Base-by-base conservation (phyloP, 768 basidiomycete genomes). In the Gautieria morchelliformis region DNA sequence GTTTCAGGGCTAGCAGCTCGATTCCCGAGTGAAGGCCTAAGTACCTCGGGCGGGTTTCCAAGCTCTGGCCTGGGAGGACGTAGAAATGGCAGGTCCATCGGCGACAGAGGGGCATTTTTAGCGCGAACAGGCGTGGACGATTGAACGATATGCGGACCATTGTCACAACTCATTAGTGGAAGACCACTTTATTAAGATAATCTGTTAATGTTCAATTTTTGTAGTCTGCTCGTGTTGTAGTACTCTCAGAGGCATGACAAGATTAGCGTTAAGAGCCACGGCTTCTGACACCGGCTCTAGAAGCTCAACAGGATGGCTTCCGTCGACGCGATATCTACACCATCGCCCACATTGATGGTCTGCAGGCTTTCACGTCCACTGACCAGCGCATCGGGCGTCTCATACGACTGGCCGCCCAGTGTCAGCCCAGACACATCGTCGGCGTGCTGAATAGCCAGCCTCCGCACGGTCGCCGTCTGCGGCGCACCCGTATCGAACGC, bases 321-420 rank as follows among this genome's bases (percentile, higher is more conserved):
- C 0, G 79, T 79, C 14, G 72, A 78, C 48, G 69, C 67, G 30
- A 82, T 71, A 59, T 76, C 71, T 24, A 83, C 61, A 0, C 79
- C 80, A 9, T 50, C 63, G 6, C 64, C 50, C 30, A 79, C 65
- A 8, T 61, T 52, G 22, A 66, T 50, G 4, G 19, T 69, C 52
- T 75, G 65, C 1, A 71, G 60, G 4, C 60, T 62, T 37, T 71
- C 58, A 24, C 41, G 59, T 3, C 81, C 79, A 27, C 65, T 65
- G 12, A 76, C 70, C 39, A 66, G 70, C 0, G 70, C 79, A 50
- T 79, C 64, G 35, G 59, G 54, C 0, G 80, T 82, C 63, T 83
- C 82, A 55, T 80, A 82, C 0, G 75, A 78, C 63, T 78, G 79
- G 3, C 80, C 81, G 50, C 76, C 82, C 80, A 81, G 82, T 0